Percentiles rank a stretch among this genome's conserved stretches.
phyloP scores from a whole-genome alignment of 2,329 filamentous ascomycete species.

The Penicillium freii region DNA sequence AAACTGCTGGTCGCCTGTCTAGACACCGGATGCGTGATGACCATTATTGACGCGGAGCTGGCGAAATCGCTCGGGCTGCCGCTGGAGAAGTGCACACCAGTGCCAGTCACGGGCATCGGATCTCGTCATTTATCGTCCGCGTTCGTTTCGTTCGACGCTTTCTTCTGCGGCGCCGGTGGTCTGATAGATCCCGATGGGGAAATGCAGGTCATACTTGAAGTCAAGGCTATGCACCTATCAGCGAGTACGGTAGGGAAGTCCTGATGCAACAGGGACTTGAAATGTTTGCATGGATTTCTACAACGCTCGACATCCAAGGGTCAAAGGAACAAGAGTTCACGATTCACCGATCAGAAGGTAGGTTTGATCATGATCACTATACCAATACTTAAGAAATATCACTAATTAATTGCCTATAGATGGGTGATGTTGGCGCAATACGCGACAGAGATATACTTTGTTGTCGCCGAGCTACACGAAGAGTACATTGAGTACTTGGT shows the following conservation, averaged over 20 bases:
- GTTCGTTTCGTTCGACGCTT: too few relatives aligned
- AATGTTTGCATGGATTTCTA: background rate
- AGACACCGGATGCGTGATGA: too few relatives aligned
- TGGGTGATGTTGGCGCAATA: background rate
- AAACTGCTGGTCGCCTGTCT: too few relatives aligned
- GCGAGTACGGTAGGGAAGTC: background rate
- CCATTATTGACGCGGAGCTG: too few relatives aligned
- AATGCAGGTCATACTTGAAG: background rate
- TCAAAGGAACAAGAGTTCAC: background rate
- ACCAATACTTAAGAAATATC: background rate
- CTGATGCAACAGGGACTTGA: background rate
- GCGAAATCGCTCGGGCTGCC: too few relatives aligned
- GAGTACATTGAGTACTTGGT: background rate
- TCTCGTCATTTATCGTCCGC: too few relatives aligned
- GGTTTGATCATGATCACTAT: background rate
- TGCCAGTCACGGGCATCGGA: too few relatives aligned
- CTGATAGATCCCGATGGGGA: background rate
- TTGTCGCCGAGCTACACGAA: background rate
- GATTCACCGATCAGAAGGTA: background rate
- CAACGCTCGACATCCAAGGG: background rate
- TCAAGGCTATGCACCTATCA: background rate
- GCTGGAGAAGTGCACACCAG: too few relatives aligned
- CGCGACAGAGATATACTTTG: background rate
- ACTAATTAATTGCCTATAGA: background rate
- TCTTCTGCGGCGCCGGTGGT: too few relatives aligned